Percentiles rank a stretch among this genome's conserved stretches.
Evolutionary conservation across 2,329 filamentous ascomycete genomes (phyloP).

Genomic region (Capronia epimyces): DNA sequence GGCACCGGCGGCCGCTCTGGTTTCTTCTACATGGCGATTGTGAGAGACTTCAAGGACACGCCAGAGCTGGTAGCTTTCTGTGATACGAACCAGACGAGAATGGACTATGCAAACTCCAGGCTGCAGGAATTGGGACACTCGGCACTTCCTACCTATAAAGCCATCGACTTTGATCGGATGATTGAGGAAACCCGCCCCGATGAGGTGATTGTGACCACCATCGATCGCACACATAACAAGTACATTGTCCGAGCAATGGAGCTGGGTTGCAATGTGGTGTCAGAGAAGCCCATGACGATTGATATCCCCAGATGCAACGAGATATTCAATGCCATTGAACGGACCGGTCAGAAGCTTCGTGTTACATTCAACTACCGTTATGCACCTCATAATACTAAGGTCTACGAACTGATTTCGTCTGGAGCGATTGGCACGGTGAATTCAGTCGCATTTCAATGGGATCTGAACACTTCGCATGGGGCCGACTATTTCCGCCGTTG

Average conservation of each 20-base stretch:
- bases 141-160: constrained; percentile 51
- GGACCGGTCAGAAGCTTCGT: constrained; percentile 47
- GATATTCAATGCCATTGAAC: constrained; percentile 52
- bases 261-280: constrained; percentile 56
- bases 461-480: constrained; percentile 48
- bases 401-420: constrained; percentile 50
- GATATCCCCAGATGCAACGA: constrained; percentile 51
- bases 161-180: constrained; percentile 55
- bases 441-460: constrained; percentile 59
- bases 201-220: constrained; percentile 59
- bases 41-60: constrained; percentile 47
- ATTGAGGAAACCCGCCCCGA: constrained; percentile 51
- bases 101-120: constrained; percentile 52
- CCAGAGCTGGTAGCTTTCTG: constrained; percentile 53
- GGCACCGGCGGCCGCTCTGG: constrained; percentile 55
- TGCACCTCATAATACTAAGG: constrained; percentile 59
- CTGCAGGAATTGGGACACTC: constrained; percentile 45
- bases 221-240: constrained; percentile 52
- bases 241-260: constrained; percentile 58
- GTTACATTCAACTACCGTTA: constrained; percentile 63
- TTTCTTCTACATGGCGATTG: constrained; percentile 58
- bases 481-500: constrained; percentile 59
- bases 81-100: constrained; percentile 57
- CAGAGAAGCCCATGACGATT: constrained; percentile 62
- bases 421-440: constrained; percentile 54